A percentile compares a stretch with the other conserved stretches of the same genome.
Evolutionary conservation across 2,329 filamentous ascomycete species (phyloP).

Genomic region (Fusarium odoratissimum): DNA sequence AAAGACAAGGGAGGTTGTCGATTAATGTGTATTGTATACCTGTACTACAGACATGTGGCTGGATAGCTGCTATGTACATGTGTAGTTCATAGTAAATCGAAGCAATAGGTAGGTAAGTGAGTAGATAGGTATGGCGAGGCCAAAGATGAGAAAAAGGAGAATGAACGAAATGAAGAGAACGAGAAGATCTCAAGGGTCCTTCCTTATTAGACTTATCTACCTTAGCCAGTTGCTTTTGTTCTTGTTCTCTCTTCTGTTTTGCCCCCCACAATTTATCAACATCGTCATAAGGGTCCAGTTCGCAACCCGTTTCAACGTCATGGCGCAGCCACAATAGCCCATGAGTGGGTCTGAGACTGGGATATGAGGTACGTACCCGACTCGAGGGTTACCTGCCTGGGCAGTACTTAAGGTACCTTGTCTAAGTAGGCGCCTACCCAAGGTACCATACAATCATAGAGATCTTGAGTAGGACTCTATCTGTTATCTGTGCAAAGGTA

Average conservation of each 20-base stretch:
- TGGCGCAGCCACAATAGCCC: slow-evolving; percentile 31
- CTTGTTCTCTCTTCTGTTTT: background rate
- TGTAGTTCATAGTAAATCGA: background rate
- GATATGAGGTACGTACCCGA: background rate
- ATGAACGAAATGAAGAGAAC: background rate
- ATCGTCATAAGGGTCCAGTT: slow-evolving; percentile 41
- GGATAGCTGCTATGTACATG: background rate
- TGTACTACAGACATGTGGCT: background rate
- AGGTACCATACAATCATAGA: background rate
- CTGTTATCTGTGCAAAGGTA: background rate
- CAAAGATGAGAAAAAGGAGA: background rate
- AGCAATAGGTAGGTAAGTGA: background rate
- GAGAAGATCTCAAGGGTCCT: background rate
- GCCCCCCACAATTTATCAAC: slow-evolving; percentile 13
- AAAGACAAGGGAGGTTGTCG: background rate
- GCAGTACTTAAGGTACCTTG: too few relatives aligned
- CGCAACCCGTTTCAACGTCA: slow-evolving; percentile 24
- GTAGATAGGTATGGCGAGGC: background rate
- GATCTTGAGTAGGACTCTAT: background rate
- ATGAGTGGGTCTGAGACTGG: background rate
- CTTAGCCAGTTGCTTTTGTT: background rate
- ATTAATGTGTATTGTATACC: background rate
- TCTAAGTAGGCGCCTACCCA: background rate
- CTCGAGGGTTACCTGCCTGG: too few relatives aligned
- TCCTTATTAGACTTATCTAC: slow-evolving; percentile 13